Conservation (phyloP, 2,329 filamentous ascomycete genomes). For the Fusarium buharicum region DNA sequence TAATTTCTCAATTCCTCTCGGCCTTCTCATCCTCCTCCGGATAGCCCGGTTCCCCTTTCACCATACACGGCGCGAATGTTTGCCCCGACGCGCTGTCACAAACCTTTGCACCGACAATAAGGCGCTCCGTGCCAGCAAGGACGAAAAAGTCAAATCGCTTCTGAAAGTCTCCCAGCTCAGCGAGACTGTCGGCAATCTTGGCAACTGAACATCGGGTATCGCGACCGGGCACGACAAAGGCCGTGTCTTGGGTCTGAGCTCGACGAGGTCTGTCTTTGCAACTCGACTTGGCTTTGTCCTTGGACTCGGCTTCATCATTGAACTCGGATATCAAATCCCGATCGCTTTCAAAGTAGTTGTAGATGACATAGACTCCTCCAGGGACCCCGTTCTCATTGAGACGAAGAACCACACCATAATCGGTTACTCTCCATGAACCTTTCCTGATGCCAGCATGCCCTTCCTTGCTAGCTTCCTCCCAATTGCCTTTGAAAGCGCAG, state of each 20-base stretch:
- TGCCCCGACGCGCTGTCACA: too few species aligned
- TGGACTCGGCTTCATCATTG: neutral
- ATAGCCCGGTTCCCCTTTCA: too few species aligned
- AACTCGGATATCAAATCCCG: neutral
- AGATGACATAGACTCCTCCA: neutral
- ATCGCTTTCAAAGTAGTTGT: neutral
- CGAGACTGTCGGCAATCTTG: neutral
- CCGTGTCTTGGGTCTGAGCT: too few species aligned
- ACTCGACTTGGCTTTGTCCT: too few species aligned
- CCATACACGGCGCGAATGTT: too few species aligned
- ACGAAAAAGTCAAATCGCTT: too few species aligned
- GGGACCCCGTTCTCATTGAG: neutral
- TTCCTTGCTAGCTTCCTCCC: neutral
- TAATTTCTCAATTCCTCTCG: too few species aligned
- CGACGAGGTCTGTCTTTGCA: too few species aligned
- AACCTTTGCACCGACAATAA: too few species aligned
- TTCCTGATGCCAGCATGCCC: neutral
- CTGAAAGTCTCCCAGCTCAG: neutral
- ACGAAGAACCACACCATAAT: neutral
- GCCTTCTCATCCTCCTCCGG: too few species aligned
- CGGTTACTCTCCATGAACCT: neutral
- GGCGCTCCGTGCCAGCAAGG: too few species aligned
- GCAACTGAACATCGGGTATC: neutral
- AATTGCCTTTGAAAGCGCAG: neutral
- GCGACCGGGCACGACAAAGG: neutral